Percentiles rank a stretch among this genome's conserved stretches.
Conservation (phyloP, 768 basidiomycete genomes). For the Chalciporus piperatus region DNA sequence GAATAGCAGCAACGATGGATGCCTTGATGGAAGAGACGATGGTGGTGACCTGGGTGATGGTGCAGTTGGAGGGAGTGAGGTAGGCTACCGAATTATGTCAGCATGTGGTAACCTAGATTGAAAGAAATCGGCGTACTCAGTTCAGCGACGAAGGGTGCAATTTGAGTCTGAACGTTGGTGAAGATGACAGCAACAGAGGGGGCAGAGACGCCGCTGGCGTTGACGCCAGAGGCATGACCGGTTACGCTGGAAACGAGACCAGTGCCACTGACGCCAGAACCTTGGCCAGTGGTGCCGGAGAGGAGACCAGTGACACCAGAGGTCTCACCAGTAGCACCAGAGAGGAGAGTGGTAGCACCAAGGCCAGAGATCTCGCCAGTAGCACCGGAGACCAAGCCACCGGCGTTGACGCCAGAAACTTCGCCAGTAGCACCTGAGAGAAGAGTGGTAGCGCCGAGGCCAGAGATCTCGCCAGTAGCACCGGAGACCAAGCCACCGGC, state of each 20-base stretch:
- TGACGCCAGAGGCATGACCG: neutral
- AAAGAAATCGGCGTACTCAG: constrained; percentile 26
- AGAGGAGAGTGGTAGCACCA: neutral
- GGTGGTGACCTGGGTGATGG: constrained; percentile 17
- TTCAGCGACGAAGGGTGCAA: constrained; percentile 13
- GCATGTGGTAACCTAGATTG: neutral
- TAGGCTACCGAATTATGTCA: constrained; percentile 20
- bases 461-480: no score
- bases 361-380: no score
- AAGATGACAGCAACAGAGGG: constrained; percentile 29
- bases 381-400: no score
- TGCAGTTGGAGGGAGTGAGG: constrained; percentile 24
- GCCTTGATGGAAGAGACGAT: constrained; percentile 24
- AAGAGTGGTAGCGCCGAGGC: neutral
- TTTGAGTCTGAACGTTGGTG: constrained; percentile 10
- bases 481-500: no score
- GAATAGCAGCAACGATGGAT: constrained; percentile 20
- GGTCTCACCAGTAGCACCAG: neutral
- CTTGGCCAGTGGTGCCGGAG: no score
- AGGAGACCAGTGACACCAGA: no score
- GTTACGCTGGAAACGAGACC: neutral
- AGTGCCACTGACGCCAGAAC: no score
- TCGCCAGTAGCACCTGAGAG: neutral
- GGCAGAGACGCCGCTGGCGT: neutral
- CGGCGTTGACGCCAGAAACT: no score